Percentiles rank a stretch among this genome's conserved stretches.
Conservation (phyloP, 371 early-diverging fungal genomes). For the Mucor sp. region DNA sequence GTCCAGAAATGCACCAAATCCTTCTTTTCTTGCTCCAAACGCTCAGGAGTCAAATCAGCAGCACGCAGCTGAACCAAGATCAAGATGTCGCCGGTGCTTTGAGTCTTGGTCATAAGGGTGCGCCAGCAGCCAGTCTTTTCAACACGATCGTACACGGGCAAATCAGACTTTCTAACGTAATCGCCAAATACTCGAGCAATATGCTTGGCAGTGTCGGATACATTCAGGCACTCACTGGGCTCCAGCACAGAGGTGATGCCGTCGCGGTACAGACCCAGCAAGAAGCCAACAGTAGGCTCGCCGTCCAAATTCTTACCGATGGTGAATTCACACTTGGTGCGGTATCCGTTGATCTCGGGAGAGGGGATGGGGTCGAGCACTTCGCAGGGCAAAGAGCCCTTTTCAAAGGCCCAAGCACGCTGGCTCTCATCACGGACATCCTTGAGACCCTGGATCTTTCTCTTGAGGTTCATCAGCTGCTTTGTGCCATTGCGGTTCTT, state of each 20-base stretch:
- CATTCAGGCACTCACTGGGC: constrained; percentile 48
- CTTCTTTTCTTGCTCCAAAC: constrained; percentile 37
- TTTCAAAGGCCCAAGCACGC: constrained; percentile 31
- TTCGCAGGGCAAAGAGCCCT: constrained; percentile 43
- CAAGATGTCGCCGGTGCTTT: constrained; percentile 56
- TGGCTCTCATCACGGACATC: constrained; percentile 27
- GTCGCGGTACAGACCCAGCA: constrained; percentile 62
- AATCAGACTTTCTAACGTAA: constrained; percentile 40
- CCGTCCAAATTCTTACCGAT: constrained; percentile 62
- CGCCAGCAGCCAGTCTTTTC: constrained; percentile 68
- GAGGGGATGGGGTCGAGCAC: constrained; percentile 60
- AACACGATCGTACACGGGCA: constrained; percentile 58
- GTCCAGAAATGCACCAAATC: constrained; percentile 29
- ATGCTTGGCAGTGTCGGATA: constrained; percentile 46
- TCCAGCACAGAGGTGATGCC: constrained; percentile 56
- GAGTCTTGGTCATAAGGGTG: constrained; percentile 59
- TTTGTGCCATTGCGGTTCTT: constrained; percentile 36
- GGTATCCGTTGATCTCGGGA: constrained; percentile 67
- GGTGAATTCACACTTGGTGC: constrained; percentile 84
- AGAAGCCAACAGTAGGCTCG: constrained; percentile 64
- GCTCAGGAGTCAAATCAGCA: constrained; percentile 34
- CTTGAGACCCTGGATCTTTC: constrained; percentile 23
- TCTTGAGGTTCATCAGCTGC: constrained; percentile 30
- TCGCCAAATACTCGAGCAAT: constrained; percentile 47
- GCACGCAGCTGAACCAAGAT: constrained; percentile 62